phyloP scores from a whole-genome alignment of 306 rosid genomes.

The Amphicarpaea edgeworthii region DNA sequence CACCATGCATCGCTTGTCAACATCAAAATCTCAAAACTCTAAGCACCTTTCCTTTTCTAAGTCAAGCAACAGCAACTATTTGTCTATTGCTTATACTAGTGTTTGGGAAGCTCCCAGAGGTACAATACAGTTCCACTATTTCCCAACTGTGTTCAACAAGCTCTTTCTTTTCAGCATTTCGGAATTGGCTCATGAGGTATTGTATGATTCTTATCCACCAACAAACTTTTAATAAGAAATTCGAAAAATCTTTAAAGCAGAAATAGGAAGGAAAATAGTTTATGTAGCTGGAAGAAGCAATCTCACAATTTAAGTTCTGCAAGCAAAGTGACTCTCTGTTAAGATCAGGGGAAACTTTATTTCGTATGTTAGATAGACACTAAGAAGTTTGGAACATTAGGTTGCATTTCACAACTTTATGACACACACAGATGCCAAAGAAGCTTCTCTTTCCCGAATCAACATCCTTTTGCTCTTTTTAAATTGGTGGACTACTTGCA shows the following conservation, averaged over 20 bases:
- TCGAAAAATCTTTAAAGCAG: not conserved
- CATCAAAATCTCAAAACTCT: constrained; percentile 45
- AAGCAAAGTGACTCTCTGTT: constrained; percentile 38
- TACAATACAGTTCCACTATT: constrained; percentile 39
- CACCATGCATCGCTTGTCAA: constrained; percentile 50
- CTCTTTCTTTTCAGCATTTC: constrained; percentile 32
- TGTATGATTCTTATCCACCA: not conserved
- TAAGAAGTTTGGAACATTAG: constrained; percentile 31
- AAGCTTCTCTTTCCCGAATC: constrained; percentile 66
- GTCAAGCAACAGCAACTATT: constrained; percentile 47
- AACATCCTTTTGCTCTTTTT: constrained; percentile 39
- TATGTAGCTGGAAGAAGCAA: constrained; percentile 25
- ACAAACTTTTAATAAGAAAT: not conserved
- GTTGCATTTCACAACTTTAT: constrained; percentile 45
- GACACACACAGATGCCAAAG: constrained; percentile 58
- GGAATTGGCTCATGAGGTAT: constrained; percentile 14
- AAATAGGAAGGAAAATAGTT: constrained; percentile 39
- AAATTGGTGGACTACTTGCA: constrained; percentile 56
- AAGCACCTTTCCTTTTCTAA: constrained; percentile 47
- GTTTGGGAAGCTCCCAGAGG: constrained; percentile 48
- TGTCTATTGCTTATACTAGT: constrained; percentile 26
- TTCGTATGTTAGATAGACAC: constrained; percentile 19
- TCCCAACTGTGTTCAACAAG: constrained; percentile 47
- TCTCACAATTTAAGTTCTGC: constrained; percentile 20
- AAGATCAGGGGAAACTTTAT: constrained; percentile 19